Evolutionary conservation across 805 yeast genomes (phyloP), one percentile per base, ranked within the genome.

Genomic region (Kazachstania taianensis): DNA sequence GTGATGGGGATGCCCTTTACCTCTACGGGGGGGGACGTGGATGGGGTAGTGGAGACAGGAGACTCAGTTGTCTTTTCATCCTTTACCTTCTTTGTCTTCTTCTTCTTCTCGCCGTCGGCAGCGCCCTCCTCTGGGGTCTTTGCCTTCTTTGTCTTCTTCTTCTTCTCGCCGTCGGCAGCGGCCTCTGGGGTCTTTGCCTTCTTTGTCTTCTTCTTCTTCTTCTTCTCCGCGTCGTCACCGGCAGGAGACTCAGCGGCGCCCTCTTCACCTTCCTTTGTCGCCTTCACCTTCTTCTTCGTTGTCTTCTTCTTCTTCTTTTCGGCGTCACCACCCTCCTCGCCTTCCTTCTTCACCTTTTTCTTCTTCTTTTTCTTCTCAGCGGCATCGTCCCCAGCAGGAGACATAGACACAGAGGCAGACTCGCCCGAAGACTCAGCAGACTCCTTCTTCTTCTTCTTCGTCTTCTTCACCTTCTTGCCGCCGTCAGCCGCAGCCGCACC

Each of bases 381-480:
- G 9, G 20, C 31, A 17, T 1, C 29, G 26, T 12, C 14, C 7
- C 8, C 35, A 18, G 33, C 13, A 27, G 36, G 5, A 17, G 13
- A 14, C 20, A 24, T 13, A 22, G 25, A n/a, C n/a, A n/a, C n/a
- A n/a, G n/a, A n/a, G n/a, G n/a, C n/a, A n/a, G n/a, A n/a, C 57
- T 77, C 81, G 58, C 70, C 78, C 50, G 78, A 81, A 64, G 89
- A 89, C 75, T 87, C 83, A 65, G 81, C 92, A 64, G 85, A 82
- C 73, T 83, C 96, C 59, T 87, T 76, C 70, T 83, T 80, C 70
- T 78, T 69, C 65, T 78, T 69, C 73, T 78, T 81, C 59, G 84
- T 65, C 59, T 80, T 61, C 72, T 85, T 81, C 72, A 87, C 96
- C 72, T 89, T 96, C 71, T 89, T 84, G 63, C 96, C 94, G 62